Evolutionary conservation across 768 basidiomycete genomes (phyloP).

Genomic region (Saitozyma podzolica): DNA sequence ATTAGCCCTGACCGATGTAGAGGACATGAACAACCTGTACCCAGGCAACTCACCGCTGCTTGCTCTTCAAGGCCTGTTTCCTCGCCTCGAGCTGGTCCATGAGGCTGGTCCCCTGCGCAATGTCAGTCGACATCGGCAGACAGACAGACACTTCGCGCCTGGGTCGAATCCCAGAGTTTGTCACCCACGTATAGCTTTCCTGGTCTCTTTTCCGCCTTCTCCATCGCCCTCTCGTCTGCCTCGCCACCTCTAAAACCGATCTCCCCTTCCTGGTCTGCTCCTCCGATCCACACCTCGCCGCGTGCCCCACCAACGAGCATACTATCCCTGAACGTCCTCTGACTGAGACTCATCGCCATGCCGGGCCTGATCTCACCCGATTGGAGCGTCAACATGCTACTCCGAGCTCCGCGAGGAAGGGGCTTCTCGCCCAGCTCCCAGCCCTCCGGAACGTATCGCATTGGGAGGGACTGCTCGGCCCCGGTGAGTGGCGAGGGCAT

Average conservation of each 20-base stretch:
- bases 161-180: background rate
- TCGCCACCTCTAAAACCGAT: slow-evolving; percentile 54
- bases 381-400: slow-evolving; percentile 56
- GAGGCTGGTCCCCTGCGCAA: slow-evolving; percentile 59
- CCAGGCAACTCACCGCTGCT: slow-evolving; percentile 65
- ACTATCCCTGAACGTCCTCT: slow-evolving; percentile 81
- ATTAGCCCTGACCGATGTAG: slow-evolving; percentile 13
- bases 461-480: slow-evolving; percentile 42
- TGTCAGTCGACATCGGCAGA: background rate
- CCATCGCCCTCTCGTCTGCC: slow-evolving; percentile 31
- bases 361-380: slow-evolving; percentile 1
- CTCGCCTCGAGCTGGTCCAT: slow-evolving; percentile 85
- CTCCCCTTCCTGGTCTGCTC: slow-evolving; percentile 76
- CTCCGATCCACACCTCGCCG: slow-evolving; percentile 66
- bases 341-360: slow-evolving; percentile 63
- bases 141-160: too few species aligned
- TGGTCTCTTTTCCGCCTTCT: slow-evolving; percentile 51
- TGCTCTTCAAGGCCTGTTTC: slow-evolving; percentile 77
- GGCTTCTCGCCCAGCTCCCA: slow-evolving; percentile 69
- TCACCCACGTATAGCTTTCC: slow-evolving; percentile 65
- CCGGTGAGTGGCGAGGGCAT: slow-evolving; percentile 87
- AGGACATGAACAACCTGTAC: background rate
- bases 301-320: slow-evolving; percentile 68
- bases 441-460: slow-evolving; percentile 49
- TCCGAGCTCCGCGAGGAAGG: slow-evolving; percentile 70